These are phyloP conservation scores for Thuidium tamariscinum DNA, from an alignment of 225 moss, liverwort and hornwort species.

Conservation along the genomic window DNA sequence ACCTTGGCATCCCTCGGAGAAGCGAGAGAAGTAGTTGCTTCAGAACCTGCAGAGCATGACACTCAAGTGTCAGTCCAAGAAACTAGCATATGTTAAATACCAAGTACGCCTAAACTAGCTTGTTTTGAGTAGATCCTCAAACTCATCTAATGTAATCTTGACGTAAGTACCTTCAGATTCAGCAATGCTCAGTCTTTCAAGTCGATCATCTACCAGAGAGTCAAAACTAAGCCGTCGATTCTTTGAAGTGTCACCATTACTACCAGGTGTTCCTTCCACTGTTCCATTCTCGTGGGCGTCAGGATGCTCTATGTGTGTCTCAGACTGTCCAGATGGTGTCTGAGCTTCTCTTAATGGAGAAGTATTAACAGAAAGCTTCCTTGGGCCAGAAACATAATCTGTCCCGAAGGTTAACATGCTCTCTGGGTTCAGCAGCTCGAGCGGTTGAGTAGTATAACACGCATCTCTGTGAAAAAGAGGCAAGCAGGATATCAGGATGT, in stretches of 20 bases:
- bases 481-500: not conserved
- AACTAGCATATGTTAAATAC: not conserved
- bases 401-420: constrained; percentile 66
- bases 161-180: constrained; percentile 62
- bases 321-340: constrained; percentile 50
- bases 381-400: constrained; percentile 58
- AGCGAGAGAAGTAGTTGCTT: constrained; percentile 34
- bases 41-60: constrained; percentile 38
- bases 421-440: constrained; percentile 89
- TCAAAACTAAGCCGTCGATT: constrained; percentile 58
- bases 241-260: constrained; percentile 45
- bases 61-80: not conserved
- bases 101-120: not conserved
- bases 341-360: constrained; percentile 53
- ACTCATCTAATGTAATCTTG: not conserved
- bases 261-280: constrained; percentile 52
- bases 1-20: constrained; percentile 52
- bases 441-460: constrained; percentile 92
- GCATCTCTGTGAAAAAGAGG: constrained; percentile 64
- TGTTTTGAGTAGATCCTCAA: not conserved
- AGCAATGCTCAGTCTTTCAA: constrained; percentile 56
- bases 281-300: constrained; percentile 65
- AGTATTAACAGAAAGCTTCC: constrained; percentile 35
- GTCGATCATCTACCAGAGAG: constrained; percentile 43
- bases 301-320: constrained; percentile 37